phyloP scores from a whole-genome alignment of 1,284 basidiomycete species.

The Ceratobasidium sp. region DNA sequence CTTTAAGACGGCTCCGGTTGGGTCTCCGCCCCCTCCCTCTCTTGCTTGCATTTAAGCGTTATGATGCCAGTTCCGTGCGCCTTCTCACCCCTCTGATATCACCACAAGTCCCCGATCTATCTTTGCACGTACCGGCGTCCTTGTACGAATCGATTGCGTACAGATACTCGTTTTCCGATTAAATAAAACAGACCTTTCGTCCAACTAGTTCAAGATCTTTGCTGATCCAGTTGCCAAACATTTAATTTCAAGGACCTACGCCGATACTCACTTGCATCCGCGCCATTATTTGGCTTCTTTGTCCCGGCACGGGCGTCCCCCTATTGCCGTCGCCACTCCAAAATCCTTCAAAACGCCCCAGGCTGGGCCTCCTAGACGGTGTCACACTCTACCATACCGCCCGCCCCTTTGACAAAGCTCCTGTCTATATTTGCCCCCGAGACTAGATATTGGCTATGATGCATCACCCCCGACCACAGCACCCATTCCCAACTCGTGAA shows the following conservation, averaged over 20 bases:
- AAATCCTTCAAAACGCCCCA: conserved; percentile 34
- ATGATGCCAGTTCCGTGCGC: background rate
- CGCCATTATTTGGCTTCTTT: conserved; percentile 1
- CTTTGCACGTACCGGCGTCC: background rate
- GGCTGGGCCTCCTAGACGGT: background rate
- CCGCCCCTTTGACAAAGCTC: background rate
- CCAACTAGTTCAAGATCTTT: background rate
- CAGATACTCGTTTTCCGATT: background rate
- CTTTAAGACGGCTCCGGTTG: conserved; percentile 11
- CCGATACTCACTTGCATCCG: conserved; percentile 26
- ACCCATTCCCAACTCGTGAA: conserved; percentile 9
- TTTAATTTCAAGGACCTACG: background rate
- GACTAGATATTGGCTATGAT: conserved; percentile 5
- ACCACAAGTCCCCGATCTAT: background rate
- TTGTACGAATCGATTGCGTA: background rate
- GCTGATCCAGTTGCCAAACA: background rate
- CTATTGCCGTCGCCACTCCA: conserved; percentile 16
- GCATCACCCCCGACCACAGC: conserved; percentile 38
- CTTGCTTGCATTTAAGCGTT: background rate
- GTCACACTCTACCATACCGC: background rate
- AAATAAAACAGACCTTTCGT: conserved; percentile 6
- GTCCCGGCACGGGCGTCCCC: background rate
- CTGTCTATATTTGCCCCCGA: background rate
- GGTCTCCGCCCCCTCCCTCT: background rate
- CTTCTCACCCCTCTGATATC: background rate